Base-by-base conservation (phyloP, 2,329 filamentous ascomycete genomes). In the Diplodia intermedia region DNA sequence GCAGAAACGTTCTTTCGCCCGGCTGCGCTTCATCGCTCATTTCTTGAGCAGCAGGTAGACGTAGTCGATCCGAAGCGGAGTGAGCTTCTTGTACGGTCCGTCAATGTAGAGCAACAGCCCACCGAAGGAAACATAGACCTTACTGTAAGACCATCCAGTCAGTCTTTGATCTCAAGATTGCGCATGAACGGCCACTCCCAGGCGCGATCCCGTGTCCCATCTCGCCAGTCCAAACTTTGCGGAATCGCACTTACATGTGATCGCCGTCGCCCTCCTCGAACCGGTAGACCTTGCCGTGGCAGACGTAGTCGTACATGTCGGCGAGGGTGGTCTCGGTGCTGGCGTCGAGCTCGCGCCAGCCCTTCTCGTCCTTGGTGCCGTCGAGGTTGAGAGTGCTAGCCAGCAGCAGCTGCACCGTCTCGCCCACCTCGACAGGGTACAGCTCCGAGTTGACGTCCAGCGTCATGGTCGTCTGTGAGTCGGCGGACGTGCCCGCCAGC, bases 391-490 rank as follows among this genome's bases (percentile, higher is more conserved):
- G 85, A 20, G 93, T 95, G 5, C 90, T 93, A 18, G 94, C 93
- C 67, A 99, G 84, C 12, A 94, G 89, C 71, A 97, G 84, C 71
- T 91, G 90, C 69, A 99, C 80, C 15, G 86, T 90, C 73, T 97
- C 94, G 77, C 91, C 91, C 9, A 88, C 82, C 49, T 83, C 79
- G 74, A 91, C 88, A 2, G 92, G 92, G 81, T 95, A 97, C 8
- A 99, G 88, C 82, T 99, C 94, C 68, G 88, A 91, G 84, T 98
- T 97, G 81, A 98, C 89, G 82, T 99, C 95, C 69, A 99, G 91
- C 6, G 88, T 90, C 83, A 98, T 89, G 71, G 88, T 86, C 36
- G 91, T 92, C 85, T 73, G 86, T 81, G 94, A 88, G 81, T 97
- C 93, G 72, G 86, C 85, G 29, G 91, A 94, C 63, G 86, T 91